Conservation (phyloP, 192 early-diverging fungal species). For the Coemansia sp. region DNA sequence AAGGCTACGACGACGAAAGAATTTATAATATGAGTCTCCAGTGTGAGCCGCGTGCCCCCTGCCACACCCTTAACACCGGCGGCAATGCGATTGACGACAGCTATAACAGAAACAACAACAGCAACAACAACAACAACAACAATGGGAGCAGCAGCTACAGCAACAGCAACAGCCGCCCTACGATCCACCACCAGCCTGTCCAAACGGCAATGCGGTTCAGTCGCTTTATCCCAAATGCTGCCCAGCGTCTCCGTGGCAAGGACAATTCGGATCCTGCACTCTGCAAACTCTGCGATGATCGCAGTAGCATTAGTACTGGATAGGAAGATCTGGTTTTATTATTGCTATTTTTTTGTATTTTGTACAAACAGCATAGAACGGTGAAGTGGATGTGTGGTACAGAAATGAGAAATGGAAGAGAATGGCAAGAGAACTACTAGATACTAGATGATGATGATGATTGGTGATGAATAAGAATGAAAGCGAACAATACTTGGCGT, state of each 20-base stretch:
- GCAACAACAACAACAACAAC: too few species aligned
- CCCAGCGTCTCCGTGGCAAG: constrained; percentile 10
- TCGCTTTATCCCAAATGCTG: constrained; percentile 21
- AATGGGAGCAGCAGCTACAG: not conserved
- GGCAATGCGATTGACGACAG: not conserved
- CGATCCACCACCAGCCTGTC: constrained; percentile 12
- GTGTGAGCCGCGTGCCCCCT: constrained; percentile 42
- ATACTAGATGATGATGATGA: too few species aligned
- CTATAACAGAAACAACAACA: not conserved
- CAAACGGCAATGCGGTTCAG: constrained; percentile 23
- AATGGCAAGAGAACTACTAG: too few species aligned
- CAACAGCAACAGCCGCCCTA: not conserved
- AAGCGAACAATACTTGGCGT: not conserved
- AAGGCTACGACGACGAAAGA: constrained; percentile 50
- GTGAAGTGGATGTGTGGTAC: too few species aligned
- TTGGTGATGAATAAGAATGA: not conserved
- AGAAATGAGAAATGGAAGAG: too few species aligned
- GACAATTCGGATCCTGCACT: not conserved
- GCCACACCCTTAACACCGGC: not conserved
- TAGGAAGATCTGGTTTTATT: too few species aligned
- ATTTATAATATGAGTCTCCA: constrained; percentile 46
- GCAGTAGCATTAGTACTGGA: too few species aligned
- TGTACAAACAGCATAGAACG: not conserved
- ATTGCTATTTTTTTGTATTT: not conserved
- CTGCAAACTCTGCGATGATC: not conserved